phyloP scores from a whole-genome alignment of 2,329 filamentous ascomycete species.

The Blastomyces emzantsi region DNA sequence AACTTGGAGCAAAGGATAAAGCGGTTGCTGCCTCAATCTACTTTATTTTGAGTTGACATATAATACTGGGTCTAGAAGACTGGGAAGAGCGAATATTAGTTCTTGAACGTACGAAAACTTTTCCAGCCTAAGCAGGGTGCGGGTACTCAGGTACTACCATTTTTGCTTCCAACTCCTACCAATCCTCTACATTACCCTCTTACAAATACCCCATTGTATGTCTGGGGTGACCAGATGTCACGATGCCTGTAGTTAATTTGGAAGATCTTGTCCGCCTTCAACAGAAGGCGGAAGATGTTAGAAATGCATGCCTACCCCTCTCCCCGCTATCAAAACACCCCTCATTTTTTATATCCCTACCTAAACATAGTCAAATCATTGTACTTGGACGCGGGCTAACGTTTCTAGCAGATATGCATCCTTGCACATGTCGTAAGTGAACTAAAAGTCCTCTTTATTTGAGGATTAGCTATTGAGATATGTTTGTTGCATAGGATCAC shows the following conservation, averaged over 20 bases:
- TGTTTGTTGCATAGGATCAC: constrained; percentile 57
- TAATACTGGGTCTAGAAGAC: neutral
- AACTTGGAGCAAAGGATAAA: neutral
- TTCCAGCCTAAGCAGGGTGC: neutral
- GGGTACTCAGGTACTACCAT: constrained; percentile 1
- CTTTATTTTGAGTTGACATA: neutral
- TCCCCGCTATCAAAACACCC: constrained; percentile 7
- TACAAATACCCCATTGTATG: neutral
- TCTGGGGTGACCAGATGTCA: constrained; percentile 23
- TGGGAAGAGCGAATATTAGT: neutral
- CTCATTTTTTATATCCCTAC: neutral
- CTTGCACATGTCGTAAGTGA: constrained; percentile 72
- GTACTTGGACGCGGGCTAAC: constrained; percentile 24
- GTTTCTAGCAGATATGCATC: constrained; percentile 67
- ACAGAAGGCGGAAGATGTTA: constrained; percentile 74
- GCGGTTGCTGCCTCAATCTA: neutral
- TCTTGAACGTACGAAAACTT: neutral
- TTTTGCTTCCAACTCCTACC: constrained; percentile 3
- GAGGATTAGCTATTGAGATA: constrained; percentile 9
- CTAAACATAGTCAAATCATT: constrained; percentile 3
- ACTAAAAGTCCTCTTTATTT: constrained; percentile 1
- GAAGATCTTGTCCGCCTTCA: constrained; percentile 89
- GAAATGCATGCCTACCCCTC: constrained; percentile 61
- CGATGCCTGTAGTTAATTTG: constrained; percentile 84
- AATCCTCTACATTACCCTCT: neutral